Conservation (phyloP, 495 filamentous ascomycete species). For the Penicillium paxilli region DNA sequence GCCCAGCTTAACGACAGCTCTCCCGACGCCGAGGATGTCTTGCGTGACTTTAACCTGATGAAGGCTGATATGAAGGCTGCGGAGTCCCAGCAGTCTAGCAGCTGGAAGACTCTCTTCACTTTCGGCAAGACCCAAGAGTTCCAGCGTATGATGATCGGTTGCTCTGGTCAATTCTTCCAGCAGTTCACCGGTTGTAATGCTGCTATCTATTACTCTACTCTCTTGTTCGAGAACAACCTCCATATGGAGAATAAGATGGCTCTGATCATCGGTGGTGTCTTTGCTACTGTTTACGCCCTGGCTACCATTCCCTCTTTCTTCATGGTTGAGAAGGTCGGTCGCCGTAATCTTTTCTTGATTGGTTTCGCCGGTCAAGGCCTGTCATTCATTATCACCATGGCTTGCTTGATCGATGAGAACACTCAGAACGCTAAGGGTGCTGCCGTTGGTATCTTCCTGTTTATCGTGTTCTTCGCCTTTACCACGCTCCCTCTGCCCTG, state of each 20-base stretch:
- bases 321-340: conserved; percentile 69
- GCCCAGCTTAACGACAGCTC: conserved; percentile 51
- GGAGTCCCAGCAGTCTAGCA: conserved; percentile 31
- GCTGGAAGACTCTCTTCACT: conserved; percentile 38
- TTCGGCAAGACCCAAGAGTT: conserved; percentile 47
- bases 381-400: conserved; percentile 39
- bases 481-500: conserved; percentile 54
- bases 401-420: conserved; percentile 25
- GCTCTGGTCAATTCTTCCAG: conserved; percentile 66
- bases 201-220: conserved; percentile 81
- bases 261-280: conserved; percentile 73
- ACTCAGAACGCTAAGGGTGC: conserved; percentile 33
- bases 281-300: conserved; percentile 77
- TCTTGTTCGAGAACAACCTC: conserved; percentile 71
- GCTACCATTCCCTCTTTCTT: conserved; percentile 60
- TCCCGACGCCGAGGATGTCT: conserved; percentile 30
- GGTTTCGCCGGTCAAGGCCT: conserved; percentile 61
- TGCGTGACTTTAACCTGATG: conserved; percentile 50
- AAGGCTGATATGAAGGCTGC: conserved; percentile 36
- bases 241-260: conserved; percentile 56
- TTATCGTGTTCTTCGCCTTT: conserved; percentile 42
- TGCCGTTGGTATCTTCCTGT: conserved; percentile 41
- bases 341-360: conserved; percentile 68
- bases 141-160: conserved; percentile 44
- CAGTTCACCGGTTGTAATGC: conserved; percentile 76